Evolutionary conservation across 257 asterid species (phyloP).

Genomic region (Solanum raphanifolium): DNA sequence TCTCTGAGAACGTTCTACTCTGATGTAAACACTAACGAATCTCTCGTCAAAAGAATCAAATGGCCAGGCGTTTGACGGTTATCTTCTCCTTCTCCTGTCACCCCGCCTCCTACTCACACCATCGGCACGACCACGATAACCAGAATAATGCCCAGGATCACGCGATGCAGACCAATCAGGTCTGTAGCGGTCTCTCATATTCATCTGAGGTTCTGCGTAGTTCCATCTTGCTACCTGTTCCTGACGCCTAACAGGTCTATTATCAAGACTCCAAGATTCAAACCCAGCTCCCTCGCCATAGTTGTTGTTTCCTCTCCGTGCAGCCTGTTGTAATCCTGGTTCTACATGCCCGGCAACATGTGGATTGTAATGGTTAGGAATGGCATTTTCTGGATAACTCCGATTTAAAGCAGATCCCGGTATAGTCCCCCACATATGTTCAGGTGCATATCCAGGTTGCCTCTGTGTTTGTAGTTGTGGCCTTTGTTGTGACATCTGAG

Average conservation of each 20-base stretch:
- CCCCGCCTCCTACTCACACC: slow-evolving; percentile 41
- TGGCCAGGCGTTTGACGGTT: neutral
- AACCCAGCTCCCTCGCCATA: slow-evolving; percentile 21
- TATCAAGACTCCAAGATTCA: slow-evolving; percentile 69
- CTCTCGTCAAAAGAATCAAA: neutral
- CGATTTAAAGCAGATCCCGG: neutral
- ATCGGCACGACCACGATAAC: slow-evolving; percentile 22
- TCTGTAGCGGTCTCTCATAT: slow-evolving; percentile 21
- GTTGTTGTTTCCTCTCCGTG: slow-evolving; percentile 34
- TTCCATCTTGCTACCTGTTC: slow-evolving; percentile 27
- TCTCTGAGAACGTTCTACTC: neutral
- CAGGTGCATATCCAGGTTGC: slow-evolving; percentile 10
- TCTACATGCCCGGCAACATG: slow-evolving; percentile 14
- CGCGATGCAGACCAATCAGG: slow-evolving; percentile 20
- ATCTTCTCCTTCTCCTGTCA: slow-evolving; percentile 39
- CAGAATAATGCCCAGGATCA: slow-evolving; percentile 18
- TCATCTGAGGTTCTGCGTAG: slow-evolving; percentile 15
- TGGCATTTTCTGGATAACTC: slow-evolving; percentile 23
- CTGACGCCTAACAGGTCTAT: slow-evolving; percentile 43
- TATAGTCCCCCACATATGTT: slow-evolving; percentile 6
- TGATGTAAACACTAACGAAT: neutral
- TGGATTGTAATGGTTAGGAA: slow-evolving; percentile 19
- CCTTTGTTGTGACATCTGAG: slow-evolving; percentile 11
- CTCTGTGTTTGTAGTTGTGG: slow-evolving; percentile 13
- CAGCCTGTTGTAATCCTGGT: slow-evolving; percentile 1